These are phyloP conservation scores for Diutina sp. DNA, from an alignment of 1,139 yeast genomes.

Conservation along the genomic window DNA sequence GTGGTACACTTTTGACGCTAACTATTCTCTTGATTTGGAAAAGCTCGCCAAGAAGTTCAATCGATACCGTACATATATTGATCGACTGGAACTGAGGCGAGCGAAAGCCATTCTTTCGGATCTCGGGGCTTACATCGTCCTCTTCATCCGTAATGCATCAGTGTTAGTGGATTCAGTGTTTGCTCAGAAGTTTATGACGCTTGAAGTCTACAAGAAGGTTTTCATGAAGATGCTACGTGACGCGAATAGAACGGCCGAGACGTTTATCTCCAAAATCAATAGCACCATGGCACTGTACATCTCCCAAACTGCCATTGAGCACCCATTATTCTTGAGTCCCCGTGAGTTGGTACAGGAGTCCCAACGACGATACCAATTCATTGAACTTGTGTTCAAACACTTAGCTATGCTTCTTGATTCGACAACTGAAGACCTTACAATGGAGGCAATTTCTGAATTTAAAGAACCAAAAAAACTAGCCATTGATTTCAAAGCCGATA, in stretches of 20 bases:
- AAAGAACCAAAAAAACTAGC: background rate
- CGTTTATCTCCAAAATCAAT: background rate
- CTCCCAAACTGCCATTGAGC: background rate
- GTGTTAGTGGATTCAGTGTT: constrained; percentile 3
- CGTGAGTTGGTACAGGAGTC: background rate
- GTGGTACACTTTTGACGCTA: constrained; percentile 3
- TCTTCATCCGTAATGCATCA: constrained; percentile 7
- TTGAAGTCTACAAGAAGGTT: background rate
- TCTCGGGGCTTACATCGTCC: background rate
- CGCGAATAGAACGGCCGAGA: background rate
- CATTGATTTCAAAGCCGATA: background rate
- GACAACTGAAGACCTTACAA: background rate
- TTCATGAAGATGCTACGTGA: background rate
- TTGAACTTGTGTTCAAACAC: background rate
- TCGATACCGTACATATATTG: background rate
- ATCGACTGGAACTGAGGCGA: constrained; percentile 1
- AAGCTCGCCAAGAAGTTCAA: background rate
- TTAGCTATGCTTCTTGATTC: background rate
- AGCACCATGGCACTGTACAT: background rate
- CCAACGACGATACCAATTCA: background rate
- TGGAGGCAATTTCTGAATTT: background rate
- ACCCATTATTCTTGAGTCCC: background rate
- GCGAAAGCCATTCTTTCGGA: constrained; percentile 1
- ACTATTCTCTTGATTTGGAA: background rate
- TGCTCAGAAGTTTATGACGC: background rate